These are phyloP conservation scores for Colletotrichum lindemuthianum DNA, from an alignment of 2,329 filamentous ascomycete species.

Conservation along the genomic window DNA sequence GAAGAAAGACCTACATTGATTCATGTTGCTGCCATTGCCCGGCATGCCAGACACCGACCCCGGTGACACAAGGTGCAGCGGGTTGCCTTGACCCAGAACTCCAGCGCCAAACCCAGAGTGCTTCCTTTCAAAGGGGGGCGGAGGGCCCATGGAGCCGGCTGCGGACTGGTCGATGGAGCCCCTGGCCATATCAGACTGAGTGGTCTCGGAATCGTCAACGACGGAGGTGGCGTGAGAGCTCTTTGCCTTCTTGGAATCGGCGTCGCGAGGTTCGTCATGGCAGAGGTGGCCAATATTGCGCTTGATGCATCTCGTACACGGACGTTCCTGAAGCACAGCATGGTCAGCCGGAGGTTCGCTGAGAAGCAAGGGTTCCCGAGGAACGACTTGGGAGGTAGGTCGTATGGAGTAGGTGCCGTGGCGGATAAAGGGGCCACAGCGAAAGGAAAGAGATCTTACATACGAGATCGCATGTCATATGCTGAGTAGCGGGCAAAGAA, in stretches of 20 bases:
- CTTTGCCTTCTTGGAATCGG: constrained; percentile 82
- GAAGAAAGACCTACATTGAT: constrained; percentile 73
- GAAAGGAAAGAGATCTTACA: constrained; percentile 51
- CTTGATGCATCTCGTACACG: constrained; percentile 97
- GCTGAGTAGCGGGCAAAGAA: constrained; percentile 63
- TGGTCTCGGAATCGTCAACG: constrained; percentile 69
- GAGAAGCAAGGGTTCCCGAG: constrained; percentile 25
- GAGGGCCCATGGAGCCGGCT: constrained; percentile 64
- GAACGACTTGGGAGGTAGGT: constrained; percentile 34
- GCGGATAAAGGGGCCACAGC: not conserved
- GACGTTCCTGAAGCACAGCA: constrained; percentile 76
- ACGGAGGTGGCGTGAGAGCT: constrained; percentile 65
- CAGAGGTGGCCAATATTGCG: constrained; percentile 98
- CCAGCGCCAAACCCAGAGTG: constrained; percentile 36
- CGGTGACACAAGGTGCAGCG: constrained; percentile 77
- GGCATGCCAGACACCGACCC: constrained; percentile 72
- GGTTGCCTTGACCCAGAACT: constrained; percentile 59
- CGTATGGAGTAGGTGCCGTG: constrained; percentile 9
- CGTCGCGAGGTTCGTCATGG: constrained; percentile 95
- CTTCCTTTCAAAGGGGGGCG: constrained; percentile 54
- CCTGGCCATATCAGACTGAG: constrained; percentile 58
- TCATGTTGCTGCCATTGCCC: constrained; percentile 65
- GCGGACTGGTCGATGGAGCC: constrained; percentile 63
- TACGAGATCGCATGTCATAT: constrained; percentile 95
- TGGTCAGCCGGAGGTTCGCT: constrained; percentile 42